Evolutionary conservation across 495 filamentous ascomycete genomes (phyloP).

Genomic region (Penicillium roqueforti): DNA sequence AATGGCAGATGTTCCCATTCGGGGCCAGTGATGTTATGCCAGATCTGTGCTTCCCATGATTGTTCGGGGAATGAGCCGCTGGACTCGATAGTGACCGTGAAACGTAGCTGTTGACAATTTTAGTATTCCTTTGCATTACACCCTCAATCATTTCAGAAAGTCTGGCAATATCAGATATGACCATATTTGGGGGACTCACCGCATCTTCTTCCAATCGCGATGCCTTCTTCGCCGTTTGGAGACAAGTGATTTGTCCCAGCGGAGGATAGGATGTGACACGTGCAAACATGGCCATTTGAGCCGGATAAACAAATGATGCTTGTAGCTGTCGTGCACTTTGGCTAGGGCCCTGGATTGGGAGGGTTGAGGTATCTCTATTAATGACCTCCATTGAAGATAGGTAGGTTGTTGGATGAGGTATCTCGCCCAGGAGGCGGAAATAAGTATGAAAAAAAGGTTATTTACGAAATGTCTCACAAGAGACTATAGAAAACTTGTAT

Average conservation of each 20-base stretch:
- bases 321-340: slow-evolving; percentile 14
- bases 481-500: neutral
- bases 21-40: slow-evolving; percentile 57
- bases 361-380: slow-evolving; percentile 17
- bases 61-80: slow-evolving; percentile 50
- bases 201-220: slow-evolving; percentile 25
- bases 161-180: neutral
- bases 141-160: neutral
- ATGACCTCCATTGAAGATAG: slow-evolving; percentile 24
- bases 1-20: slow-evolving; percentile 40
- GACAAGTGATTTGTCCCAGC: slow-evolving; percentile 62
- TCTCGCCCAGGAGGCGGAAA: too few relatives aligned
- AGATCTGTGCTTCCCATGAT: slow-evolving; percentile 69
- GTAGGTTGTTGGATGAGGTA: neutral
- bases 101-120: slow-evolving; percentile 39
- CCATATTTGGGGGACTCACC: slow-evolving; percentile 19
- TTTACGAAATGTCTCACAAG: neutral
- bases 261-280: slow-evolving; percentile 59
- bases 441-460: neutral
- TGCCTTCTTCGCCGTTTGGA: slow-evolving; percentile 35
- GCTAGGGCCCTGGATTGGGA: slow-evolving; percentile 23
- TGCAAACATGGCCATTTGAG: slow-evolving; percentile 49
- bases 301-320: slow-evolving; percentile 35
- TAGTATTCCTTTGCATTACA: neutral
- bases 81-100: slow-evolving; percentile 71